A percentile compares a stretch with the other conserved stretches of the same genome.
These are phyloP conservation scores for Noccaea caerulescens DNA, from an alignment of 345 rosid species.

Conservation along the genomic window DNA sequence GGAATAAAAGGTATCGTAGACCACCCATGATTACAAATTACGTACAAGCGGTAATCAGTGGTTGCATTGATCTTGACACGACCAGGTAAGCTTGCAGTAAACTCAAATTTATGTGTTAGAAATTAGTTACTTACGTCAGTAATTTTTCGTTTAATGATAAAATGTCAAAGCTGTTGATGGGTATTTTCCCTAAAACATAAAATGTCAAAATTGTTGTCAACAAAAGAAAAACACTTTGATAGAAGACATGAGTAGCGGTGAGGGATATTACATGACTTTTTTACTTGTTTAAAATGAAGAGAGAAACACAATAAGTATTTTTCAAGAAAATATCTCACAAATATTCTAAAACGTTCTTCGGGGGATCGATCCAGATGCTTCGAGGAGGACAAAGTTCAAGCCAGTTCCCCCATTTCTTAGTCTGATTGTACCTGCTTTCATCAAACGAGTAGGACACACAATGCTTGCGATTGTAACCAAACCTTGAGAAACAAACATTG, in stretches of 20 bases:
- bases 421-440: neutral
- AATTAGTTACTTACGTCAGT: no score
- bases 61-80: slow-evolving; percentile 67
- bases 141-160: no score
- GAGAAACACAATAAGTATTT: neutral
- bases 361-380: neutral
- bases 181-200: no score
- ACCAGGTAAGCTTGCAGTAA: slow-evolving; percentile 62
- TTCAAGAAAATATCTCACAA: neutral
- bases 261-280: no score
- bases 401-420: neutral
- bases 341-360: neutral
- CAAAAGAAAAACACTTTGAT: no score
- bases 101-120: slow-evolving; percentile 40
- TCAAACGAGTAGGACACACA: neutral
- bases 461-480: slow-evolving; percentile 1
- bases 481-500: slow-evolving; percentile 7
- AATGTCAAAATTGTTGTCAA: no score
- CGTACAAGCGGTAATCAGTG: slow-evolving; percentile 29
- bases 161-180: no score
- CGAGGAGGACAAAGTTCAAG: neutral
- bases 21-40: slow-evolving; percentile 53
- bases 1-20: slow-evolving; percentile 54
- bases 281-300: neutral
- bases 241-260: no score